Evolutionary conservation across 1,139 yeast genomes (phyloP), one percentile per base, ranked within the genome.

Genomic region (Candida sp.): DNA sequence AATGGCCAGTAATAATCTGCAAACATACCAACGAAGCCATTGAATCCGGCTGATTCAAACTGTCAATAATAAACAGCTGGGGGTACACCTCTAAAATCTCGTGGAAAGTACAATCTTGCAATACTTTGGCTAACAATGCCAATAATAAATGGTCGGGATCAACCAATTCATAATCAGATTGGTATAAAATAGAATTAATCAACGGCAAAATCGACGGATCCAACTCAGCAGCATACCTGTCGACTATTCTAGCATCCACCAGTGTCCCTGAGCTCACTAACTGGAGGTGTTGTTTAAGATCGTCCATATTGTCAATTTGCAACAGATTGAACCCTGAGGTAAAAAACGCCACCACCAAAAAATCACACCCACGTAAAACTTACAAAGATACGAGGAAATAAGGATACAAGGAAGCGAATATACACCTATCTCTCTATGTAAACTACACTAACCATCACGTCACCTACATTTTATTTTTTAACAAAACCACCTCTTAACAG

Each of bases 111-210:
- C 63, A 40, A 22, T 43, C 44, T 6, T 51, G 33, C 21, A 69
- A 45, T 1, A 68, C 40, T 6, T 54, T 48, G 30, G 57, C 61
- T 27, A 64, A 53, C 11, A 68, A 51, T 6, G 50, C 54, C 4
- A 64, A 44, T 3, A 62, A 44, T 5, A 45, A 45, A 4, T 47
- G 47, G 5, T 53, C 45, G 1, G 64, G 61, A 47, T 68, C 73
- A 9, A 59, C 41, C 9, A 44, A 50, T 22, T 50, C 44, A 42
- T 57, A 55, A 35, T 53, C 44, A 15, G 48, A 50, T 33, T 50
- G 47, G 7, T 49, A 35, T 23, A 52, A 40, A 2, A 49, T 39
- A 30, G 47, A 47, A 34, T 49, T 50, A 8, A 52, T 43, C 7
- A 43, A 30, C 11, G 52, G 40, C 5, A 52, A 43, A 5, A 50